phyloP scores from a whole-genome alignment of 2,329 filamentous ascomycete genomes.

The Trichoderma brevicompactum region DNA sequence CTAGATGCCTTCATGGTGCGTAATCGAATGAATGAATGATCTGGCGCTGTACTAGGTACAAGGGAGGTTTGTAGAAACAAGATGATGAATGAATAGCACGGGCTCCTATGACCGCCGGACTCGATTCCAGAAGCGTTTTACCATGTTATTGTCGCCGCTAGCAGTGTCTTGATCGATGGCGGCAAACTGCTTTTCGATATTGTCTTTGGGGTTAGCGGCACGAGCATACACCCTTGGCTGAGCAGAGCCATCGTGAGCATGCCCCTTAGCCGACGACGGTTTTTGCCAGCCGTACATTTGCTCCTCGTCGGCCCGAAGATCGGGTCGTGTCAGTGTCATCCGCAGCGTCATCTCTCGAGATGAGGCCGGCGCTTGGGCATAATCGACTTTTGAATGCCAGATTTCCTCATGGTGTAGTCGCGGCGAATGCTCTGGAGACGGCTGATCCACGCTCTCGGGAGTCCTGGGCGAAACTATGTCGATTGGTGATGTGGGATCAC shows the following conservation, averaged over 20 bases:
- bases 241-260: conserved; percentile 41
- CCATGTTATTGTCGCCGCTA: conserved; percentile 53
- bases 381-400: conserved; percentile 44
- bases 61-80: neutral
- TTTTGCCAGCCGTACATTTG: conserved; percentile 72
- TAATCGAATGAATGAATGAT: neutral
- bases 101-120: conserved; percentile 51
- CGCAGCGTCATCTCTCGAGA: conserved; percentile 91
- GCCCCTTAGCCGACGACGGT: conserved; percentile 47
- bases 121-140: conserved; percentile 68
- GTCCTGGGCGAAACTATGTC: conserved; percentile 66
- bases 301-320: conserved; percentile 76
- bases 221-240: conserved; percentile 40
- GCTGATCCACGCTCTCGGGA: conserved; percentile 54
- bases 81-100: neutral
- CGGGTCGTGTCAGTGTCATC: conserved; percentile 91
- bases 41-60: neutral
- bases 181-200: conserved; percentile 58
- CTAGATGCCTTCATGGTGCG: neutral
- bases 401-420: conserved; percentile 36
- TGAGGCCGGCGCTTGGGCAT: conserved; percentile 57
- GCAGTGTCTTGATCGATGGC: conserved; percentile 56
- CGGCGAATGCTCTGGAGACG: conserved; percentile 38
- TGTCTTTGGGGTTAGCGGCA: conserved; percentile 52
- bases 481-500: conserved; percentile 57